phyloP scores from a whole-genome alignment of 306 rosid species.

The Cucurbita argyrosperma region DNA sequence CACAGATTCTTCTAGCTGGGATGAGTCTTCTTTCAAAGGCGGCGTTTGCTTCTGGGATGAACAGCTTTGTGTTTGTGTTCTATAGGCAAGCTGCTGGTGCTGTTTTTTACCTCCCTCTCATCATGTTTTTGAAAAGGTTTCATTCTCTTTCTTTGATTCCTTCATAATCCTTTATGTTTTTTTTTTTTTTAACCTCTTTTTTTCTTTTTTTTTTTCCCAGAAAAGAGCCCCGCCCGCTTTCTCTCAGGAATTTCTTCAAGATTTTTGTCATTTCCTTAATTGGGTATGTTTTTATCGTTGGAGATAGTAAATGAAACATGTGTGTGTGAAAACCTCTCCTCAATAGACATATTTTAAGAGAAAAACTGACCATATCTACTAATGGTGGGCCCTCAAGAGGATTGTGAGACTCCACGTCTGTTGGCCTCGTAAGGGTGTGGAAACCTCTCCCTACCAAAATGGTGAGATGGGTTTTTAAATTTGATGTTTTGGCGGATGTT shows the following conservation, averaged over 20 bases:
- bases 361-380: too few relatives aligned
- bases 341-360: too few relatives aligned
- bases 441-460: too few relatives aligned
- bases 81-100: conserved; percentile 8
- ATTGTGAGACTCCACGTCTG: too few relatives aligned
- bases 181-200: background rate
- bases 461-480: too few relatives aligned
- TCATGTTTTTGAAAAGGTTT: background rate
- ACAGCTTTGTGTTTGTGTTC: conserved; percentile 1
- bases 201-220: background rate
- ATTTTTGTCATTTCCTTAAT: conserved; percentile 44
- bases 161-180: background rate
- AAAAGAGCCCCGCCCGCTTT: conserved; percentile 49
- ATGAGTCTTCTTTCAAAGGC: conserved; percentile 10
- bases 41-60: conserved; percentile 9
- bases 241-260: conserved; percentile 46
- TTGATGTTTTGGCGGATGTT: background rate
- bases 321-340: too few relatives aligned
- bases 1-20: background rate
- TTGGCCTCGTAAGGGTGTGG: too few relatives aligned
- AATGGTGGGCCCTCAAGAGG: too few relatives aligned
- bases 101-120: background rate
- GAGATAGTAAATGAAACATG: too few relatives aligned
- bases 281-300: conserved; percentile 28
- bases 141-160: background rate